A percentile compares a stretch with the other conserved stretches of the same genome.
Conservation (phyloP, 1,139 yeast species). For the Scheffersomyces lignicola region DNA sequence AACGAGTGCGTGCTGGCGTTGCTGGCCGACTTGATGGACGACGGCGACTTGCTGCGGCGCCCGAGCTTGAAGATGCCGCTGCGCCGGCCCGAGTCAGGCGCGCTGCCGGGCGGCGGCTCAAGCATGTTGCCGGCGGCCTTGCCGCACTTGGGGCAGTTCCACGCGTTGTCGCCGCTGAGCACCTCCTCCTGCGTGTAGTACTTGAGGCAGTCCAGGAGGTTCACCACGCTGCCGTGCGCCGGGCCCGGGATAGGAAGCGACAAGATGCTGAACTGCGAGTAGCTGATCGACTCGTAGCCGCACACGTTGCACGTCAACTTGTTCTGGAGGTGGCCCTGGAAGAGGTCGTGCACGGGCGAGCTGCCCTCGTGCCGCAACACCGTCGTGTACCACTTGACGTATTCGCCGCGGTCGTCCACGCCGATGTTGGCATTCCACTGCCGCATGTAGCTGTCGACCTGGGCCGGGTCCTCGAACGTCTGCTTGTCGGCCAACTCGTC, state of each 20-base stretch:
- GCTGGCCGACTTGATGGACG: constrained; percentile 2
- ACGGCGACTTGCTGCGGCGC: constrained; percentile 36
- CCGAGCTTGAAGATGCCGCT: constrained; percentile 38
- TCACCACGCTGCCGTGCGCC: constrained; percentile 28
- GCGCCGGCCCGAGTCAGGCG: constrained; percentile 30
- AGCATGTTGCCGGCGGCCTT: constrained; percentile 22
- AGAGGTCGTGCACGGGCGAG: constrained; percentile 63
- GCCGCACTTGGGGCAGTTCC: constrained; percentile 76
- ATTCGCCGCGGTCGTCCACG: constrained; percentile 45
- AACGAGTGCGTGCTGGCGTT: constrained; percentile 5
- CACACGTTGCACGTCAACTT: constrained; percentile 63
- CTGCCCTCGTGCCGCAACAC: constrained; percentile 56
- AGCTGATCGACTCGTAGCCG: constrained; percentile 56
- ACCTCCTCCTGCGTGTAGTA: constrained; percentile 70
- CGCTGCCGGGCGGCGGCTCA: constrained; percentile 8
- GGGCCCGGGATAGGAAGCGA: constrained; percentile 65
- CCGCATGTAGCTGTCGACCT: constrained; percentile 26
- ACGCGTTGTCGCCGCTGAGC: constrained; percentile 70
- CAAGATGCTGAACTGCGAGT: constrained; percentile 61
- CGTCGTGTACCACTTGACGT: constrained; percentile 58
- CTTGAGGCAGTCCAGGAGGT: constrained; percentile 61
- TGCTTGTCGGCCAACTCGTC: constrained; percentile 52
- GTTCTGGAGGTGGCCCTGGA: constrained; percentile 70
- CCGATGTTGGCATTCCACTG: constrained; percentile 36
- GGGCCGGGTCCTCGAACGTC: constrained; percentile 12